Evolutionary conservation across 192 early-diverging fungal species (phyloP), one percentile per base, ranked within the genome.

Genomic region (Backusella liffmaniae): DNA sequence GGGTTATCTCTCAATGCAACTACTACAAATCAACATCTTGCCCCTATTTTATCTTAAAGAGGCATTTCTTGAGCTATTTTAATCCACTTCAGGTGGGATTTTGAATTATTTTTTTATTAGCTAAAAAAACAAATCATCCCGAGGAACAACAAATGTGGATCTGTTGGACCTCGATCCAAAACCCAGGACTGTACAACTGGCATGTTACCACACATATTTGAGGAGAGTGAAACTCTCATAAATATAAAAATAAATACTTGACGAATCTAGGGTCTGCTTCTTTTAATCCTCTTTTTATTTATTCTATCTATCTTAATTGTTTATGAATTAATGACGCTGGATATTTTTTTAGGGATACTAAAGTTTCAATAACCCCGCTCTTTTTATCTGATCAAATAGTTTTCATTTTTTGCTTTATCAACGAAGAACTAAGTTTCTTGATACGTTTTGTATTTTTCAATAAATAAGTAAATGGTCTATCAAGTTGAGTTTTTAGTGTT

Each of bases 21-120:
- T 23, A 56, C 53, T 23, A 56, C 53, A 56, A 56, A 56, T 56
- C 53, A 56, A 56, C 8, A 26, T 10, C 21, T 23, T 56, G n/a
- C 53, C 53, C 53, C 53, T 56, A 56, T 56, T 56, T 56, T 23
- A 56, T 56, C 53, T 56, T 56, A 26, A 56, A 56, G n/a, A 56
- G 53, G 53, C 53, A 56, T 56, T 62, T 59, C 10, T 62, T 62
- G 56, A 62, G 56, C 29, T 62, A 62, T 62, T 62, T 62, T 62
- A 62, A 62, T 62, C 56, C 3, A 26, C 23, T 29, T 62, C 12
- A 62, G 12, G 56, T 62, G 56, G 8, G 21, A 62, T 62, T 62
- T 59, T 59, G 56, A 59, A 29, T 49, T n/a, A 18, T 49, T 44
- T 56, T 62, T 29, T 23, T 13, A 23, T 29, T 62, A 13, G 23